phyloP scores from a whole-genome alignment of 2,329 filamentous ascomycete genomes.

The Aspergillus persii region DNA sequence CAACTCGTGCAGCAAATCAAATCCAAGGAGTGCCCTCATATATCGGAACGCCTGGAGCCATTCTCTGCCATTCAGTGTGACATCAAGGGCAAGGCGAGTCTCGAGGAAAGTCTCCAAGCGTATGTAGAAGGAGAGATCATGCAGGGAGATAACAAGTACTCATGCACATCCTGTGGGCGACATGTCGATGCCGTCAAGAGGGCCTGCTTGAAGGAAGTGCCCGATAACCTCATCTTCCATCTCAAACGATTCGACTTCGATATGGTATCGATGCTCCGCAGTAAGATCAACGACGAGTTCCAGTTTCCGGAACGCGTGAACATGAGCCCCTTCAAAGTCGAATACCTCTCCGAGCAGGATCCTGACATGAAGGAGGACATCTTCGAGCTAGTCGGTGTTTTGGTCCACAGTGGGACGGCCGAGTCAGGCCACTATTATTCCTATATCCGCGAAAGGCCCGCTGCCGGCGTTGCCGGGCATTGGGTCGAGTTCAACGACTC shows the following conservation, averaged over 20 bases:
- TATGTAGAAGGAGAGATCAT: constrained; percentile 95
- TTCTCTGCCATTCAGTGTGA: constrained; percentile 96
- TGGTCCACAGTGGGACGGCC: constrained; percentile 89
- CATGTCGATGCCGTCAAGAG: constrained; percentile 93
- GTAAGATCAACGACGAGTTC: constrained; percentile 95
- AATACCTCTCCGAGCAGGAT: constrained; percentile 67
- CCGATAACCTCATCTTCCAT: constrained; percentile 93
- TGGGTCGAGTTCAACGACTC: constrained; percentile 98
- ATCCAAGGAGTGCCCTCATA: constrained; percentile 89
- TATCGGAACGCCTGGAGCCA: constrained; percentile 84
- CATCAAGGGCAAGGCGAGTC: constrained; percentile 82
- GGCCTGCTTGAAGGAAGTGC: constrained; percentile 86
- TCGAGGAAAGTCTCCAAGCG: constrained; percentile 87
- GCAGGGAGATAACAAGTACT: constrained; percentile 99
- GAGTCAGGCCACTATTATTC: constrained; percentile 98
- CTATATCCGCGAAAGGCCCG: constrained; percentile 78
- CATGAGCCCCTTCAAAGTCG: constrained; percentile 86
- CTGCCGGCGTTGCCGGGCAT: constrained; percentile 44
- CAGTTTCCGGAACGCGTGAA: constrained; percentile 80
- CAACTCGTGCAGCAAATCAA: constrained; percentile 92
- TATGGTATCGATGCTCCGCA: constrained; percentile 67
- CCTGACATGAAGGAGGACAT: constrained; percentile 63
- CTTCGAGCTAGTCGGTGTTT: constrained; percentile 91
- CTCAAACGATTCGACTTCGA: constrained; percentile 63
- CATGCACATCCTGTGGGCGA: constrained; percentile 83